Evolutionary conservation across 2,329 filamentous ascomycete genomes (phyloP).

Genomic region (Fusarium verrucosum): DNA sequence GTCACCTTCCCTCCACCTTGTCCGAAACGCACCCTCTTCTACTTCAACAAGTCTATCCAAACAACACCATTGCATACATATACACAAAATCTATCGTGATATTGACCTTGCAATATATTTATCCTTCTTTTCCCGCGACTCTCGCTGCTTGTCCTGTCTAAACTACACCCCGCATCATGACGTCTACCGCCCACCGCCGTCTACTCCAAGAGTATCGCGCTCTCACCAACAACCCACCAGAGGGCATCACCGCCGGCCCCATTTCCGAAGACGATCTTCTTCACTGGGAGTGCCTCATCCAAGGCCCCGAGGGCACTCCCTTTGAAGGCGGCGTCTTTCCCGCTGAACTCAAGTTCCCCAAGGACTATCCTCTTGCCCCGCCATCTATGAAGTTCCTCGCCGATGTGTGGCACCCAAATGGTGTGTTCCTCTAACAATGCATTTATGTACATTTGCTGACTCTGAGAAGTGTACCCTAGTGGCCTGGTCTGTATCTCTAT

Average conservation of each 20-base stretch:
- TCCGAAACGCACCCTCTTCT: constrained; percentile 20
- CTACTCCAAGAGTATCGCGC: constrained; percentile 97
- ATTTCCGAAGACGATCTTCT: constrained; percentile 95
- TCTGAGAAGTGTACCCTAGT: constrained; percentile 80
- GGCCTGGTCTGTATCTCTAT: constrained; percentile 98
- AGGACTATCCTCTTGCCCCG: constrained; percentile 95
- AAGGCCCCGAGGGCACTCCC: constrained; percentile 93
- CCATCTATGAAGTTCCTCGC: constrained; percentile 96
- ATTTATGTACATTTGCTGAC: not conserved
- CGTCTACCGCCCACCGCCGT: constrained; percentile 75
- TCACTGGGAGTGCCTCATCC: constrained; percentile 94
- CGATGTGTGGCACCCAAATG: constrained; percentile 96
- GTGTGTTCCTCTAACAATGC: constrained; percentile 57
- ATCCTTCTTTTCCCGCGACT: not conserved
- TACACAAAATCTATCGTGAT: not conserved
- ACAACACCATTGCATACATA: not conserved
- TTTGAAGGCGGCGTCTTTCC: constrained; percentile 97
- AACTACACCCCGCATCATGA: constrained; percentile 52
- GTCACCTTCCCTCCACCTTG: constrained; percentile 30
- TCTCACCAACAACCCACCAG: constrained; percentile 93
- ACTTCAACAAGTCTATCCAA: not conserved
- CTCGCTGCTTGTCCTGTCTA: not conserved
- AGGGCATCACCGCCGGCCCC: constrained; percentile 95
- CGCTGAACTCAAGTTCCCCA: constrained; percentile 92
- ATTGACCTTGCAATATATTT: not conserved